phyloP scores from a whole-genome alignment of 305 asterid genomes.

The Stenogyne calaminthoides region DNA sequence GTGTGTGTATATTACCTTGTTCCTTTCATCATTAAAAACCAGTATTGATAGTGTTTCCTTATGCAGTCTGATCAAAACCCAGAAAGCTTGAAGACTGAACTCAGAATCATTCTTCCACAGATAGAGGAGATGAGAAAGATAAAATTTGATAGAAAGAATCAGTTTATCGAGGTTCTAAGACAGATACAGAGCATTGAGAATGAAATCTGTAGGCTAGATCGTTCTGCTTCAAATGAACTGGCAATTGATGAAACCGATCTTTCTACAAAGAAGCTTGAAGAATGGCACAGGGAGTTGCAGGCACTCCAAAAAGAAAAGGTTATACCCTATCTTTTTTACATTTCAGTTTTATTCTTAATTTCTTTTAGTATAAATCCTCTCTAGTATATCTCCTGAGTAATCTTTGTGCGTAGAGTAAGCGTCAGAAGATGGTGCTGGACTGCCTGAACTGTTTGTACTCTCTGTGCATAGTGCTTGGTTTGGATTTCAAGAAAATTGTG shows the following conservation, averaged over 20 bases:
- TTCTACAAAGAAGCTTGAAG: conserved; percentile 76
- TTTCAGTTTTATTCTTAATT: neutral
- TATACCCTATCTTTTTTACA: neutral
- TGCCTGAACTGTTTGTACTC: conserved; percentile 62
- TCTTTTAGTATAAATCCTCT: neutral
- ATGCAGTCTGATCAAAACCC: conserved; percentile 68
- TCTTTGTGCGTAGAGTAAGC: conserved; percentile 62
- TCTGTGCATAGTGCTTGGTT: conserved; percentile 78
- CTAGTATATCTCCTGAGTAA: conserved; percentile 22
- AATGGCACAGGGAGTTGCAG: conserved; percentile 64
- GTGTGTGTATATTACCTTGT: too few species aligned
- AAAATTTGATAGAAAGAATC: conserved; percentile 70
- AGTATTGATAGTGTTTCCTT: conserved; percentile 22
- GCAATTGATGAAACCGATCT: conserved; percentile 67
- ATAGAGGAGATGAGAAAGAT: conserved; percentile 88
- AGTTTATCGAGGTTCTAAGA: conserved; percentile 59
- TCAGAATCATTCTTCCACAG: conserved; percentile 70
- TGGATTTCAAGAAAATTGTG: conserved; percentile 69
- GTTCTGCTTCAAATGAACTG: conserved; percentile 33
- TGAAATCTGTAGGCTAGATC: conserved; percentile 53
- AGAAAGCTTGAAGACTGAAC: conserved; percentile 75
- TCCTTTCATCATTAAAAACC: too few species aligned
- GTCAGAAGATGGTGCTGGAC: conserved; percentile 66
- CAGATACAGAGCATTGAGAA: conserved; percentile 59
- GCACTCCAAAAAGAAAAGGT: conserved; percentile 88